A percentile compares a stretch with the other conserved stretches of the same genome.
These are phyloP conservation scores for Blastocystis sp. DNA, from an alignment of 352 stramenopile genomes.

Conservation along the genomic window DNA sequence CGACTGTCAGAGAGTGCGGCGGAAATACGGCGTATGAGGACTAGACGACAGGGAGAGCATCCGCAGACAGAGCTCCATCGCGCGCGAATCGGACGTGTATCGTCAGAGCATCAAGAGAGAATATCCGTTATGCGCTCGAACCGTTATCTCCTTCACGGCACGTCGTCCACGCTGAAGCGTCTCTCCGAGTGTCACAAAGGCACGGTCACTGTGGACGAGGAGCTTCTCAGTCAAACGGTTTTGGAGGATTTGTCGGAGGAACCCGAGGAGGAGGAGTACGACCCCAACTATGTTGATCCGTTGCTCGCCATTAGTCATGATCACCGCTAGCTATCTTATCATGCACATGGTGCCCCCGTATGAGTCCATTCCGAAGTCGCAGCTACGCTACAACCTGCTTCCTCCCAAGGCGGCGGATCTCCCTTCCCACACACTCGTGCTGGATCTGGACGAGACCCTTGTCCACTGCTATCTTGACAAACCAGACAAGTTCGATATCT, in stretches of 20 bases:
- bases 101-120: background rate
- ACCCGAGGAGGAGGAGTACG: background rate
- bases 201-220: background rate
- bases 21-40: too few relatives aligned
- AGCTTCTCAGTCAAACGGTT: background rate
- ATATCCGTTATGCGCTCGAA: background rate
- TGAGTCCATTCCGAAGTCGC: background rate
- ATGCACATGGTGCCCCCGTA: slow-evolving; percentile 18
- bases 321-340: background rate
- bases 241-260: background rate
- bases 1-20: slow-evolving; percentile 4
- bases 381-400: background rate
- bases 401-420: slow-evolving; percentile 3
- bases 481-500: slow-evolving; percentile 85
- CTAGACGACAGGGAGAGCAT: background rate
- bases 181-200: background rate
- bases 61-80: background rate
- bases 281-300: slow-evolving; percentile 1
- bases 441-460: slow-evolving; percentile 97
- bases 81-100: slow-evolving; percentile 13
- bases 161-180: background rate
- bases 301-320: background rate
- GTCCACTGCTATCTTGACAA: slow-evolving; percentile 96
- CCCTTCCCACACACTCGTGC: slow-evolving; percentile 74
- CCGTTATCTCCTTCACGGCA: background rate